These are phyloP conservation scores for Capsicum chinense DNA, from an alignment of 257 asterid genomes.

Conservation along the genomic window DNA sequence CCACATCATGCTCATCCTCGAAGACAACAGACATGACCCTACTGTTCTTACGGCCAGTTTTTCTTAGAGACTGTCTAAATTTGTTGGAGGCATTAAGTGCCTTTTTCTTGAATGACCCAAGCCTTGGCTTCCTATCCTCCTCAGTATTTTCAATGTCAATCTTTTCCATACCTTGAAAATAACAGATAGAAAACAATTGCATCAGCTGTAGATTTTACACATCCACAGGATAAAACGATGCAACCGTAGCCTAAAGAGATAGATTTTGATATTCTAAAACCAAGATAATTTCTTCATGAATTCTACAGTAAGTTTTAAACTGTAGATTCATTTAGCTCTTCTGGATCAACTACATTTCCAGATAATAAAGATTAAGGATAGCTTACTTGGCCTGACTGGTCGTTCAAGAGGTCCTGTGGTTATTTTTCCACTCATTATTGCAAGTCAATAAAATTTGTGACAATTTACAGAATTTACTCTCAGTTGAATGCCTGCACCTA, in stretches of 20 bases:
- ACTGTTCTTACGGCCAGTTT: conserved; percentile 61
- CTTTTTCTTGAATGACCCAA: conserved; percentile 55
- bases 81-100: conserved; percentile 60
- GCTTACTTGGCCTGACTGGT: conserved; percentile 47
- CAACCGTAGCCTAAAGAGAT: too few species aligned
- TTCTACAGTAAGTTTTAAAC: background rate
- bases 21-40: conserved; percentile 71
- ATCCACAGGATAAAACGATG: too few species aligned
- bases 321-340: too few species aligned
- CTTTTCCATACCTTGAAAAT: conserved; percentile 38
- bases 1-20: conserved; percentile 91
- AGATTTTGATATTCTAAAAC: too few species aligned
- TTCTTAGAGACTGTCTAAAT: conserved; percentile 60
- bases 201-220: too few species aligned
- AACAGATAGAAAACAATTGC: background rate
- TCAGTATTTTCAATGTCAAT: conserved; percentile 43
- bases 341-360: background rate
- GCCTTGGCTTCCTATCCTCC: conserved; percentile 52
- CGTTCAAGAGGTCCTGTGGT: conserved; percentile 60
- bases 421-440: conserved; percentile 63
- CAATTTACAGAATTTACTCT: conserved; percentile 9
- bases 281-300: background rate
- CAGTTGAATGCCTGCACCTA: background rate
- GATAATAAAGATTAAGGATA: background rate
- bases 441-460: background rate